Evolutionary conservation across 176 grass and related monocot species (phyloP).

Genomic region (Musa beccarii): DNA sequence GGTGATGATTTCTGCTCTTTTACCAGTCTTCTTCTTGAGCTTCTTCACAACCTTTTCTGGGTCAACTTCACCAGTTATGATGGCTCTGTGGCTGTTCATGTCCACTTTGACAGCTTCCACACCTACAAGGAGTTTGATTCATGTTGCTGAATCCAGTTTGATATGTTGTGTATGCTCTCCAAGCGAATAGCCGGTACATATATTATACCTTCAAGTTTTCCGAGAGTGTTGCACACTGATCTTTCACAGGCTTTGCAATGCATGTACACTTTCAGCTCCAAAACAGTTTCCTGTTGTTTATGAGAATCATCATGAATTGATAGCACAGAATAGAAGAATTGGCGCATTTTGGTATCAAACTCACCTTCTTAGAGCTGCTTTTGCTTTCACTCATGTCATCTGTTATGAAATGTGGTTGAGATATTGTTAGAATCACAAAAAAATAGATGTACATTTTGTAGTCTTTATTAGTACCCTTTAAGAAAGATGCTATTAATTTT

Average conservation of each 20-base stretch:
- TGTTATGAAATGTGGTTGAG: neutral
- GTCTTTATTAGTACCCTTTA: no score
- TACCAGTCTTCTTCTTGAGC: slow-evolving; percentile 31
- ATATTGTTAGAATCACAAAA: no score
- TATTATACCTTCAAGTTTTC: slow-evolving; percentile 26
- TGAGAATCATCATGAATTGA: no score
- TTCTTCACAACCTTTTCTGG: slow-evolving; percentile 27
- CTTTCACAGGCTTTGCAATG: slow-evolving; percentile 41
- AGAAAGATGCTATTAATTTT: no score
- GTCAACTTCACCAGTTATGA: slow-evolving; percentile 19
- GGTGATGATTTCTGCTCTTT: slow-evolving; percentile 27
- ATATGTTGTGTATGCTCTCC: neutral
- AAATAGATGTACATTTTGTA: no score
- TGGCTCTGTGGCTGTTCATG: slow-evolving; percentile 23
- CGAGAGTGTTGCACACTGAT: slow-evolving; percentile 19
- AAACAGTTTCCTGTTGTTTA: slow-evolving; percentile 7
- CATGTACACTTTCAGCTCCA: slow-evolving; percentile 43
- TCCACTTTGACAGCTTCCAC: slow-evolving; percentile 24
- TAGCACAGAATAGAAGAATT: neutral
- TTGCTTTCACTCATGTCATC: neutral
- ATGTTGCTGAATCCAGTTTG: neutral
- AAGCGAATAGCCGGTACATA: no score
- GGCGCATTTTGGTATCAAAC: neutral
- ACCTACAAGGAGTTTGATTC: slow-evolving; percentile 5
- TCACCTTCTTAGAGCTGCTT: neutral